Evolutionary conservation across 805 yeast genomes (phyloP).

Genomic region (Starmerella lactis-condensi): DNA sequence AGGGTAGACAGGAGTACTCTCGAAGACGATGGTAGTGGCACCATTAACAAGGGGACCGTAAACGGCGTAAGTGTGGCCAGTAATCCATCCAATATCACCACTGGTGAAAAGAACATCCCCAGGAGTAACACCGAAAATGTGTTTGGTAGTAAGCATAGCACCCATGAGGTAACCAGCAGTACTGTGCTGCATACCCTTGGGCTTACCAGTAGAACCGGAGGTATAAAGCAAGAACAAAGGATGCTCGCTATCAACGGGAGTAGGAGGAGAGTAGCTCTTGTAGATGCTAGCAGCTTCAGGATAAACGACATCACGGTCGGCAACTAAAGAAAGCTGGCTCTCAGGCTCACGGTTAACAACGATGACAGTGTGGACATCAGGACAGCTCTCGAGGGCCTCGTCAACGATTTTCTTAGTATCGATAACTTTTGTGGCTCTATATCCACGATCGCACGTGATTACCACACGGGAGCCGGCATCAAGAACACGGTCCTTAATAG

Average conservation of each 20-base stretch:
- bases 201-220: conserved; percentile 95
- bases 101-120: conserved; percentile 86
- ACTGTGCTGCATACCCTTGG: conserved; percentile 91
- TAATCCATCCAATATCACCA: conserved; percentile 98
- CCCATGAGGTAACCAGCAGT: conserved; percentile 92
- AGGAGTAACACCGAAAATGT: conserved; percentile 80
- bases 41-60: conserved; percentile 86
- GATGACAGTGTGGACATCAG: conserved; percentile 56
- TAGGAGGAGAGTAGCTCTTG: conserved; percentile 74
- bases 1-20: conserved; percentile 96
- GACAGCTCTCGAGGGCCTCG: conserved; percentile 66
- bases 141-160: conserved; percentile 77
- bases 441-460: conserved; percentile 88
- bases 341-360: conserved; percentile 79
- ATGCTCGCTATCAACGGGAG: conserved; percentile 76
- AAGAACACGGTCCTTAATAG: conserved; percentile 71
- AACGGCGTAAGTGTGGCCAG: conserved; percentile 90
- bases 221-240: conserved; percentile 91
- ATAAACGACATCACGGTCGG: conserved; percentile 89
- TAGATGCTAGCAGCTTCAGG: conserved; percentile 69
- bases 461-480: conserved; percentile 76
- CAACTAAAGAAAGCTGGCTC: conserved; percentile 39
- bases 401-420: conserved; percentile 88
- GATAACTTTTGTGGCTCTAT: conserved; percentile 73
- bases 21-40: conserved; percentile 81